These are phyloP conservation scores for Abelmoschus esculentus DNA, from an alignment of 345 rosid species.

Conservation along the genomic window DNA sequence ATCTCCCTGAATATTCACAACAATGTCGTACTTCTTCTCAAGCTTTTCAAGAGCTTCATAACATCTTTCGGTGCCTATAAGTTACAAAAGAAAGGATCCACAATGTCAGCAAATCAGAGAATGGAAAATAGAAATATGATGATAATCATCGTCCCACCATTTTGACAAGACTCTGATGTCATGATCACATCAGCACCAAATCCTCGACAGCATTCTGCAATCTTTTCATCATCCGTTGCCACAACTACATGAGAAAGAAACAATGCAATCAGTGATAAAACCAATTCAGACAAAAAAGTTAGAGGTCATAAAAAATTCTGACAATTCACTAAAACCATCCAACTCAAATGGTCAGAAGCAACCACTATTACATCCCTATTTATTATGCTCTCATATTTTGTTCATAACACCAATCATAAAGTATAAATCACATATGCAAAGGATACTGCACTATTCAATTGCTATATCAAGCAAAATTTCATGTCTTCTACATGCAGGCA, in stretches of 20 bases:
- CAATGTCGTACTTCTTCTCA: constrained; percentile 46
- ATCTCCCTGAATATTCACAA: constrained; percentile 91
- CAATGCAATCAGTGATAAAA: background rate
- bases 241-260: constrained; percentile 46
- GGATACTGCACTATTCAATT: background rate
- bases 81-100: background rate
- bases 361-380: background rate
- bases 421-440: background rate
- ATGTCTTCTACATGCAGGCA: background rate
- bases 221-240: constrained; percentile 86
- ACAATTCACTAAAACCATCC: background rate
- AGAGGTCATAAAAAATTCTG: background rate
- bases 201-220: constrained; percentile 90
- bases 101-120: background rate
- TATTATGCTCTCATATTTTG: background rate
- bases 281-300: background rate
- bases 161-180: constrained; percentile 90
- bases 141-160: constrained; percentile 35
- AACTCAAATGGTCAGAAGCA: background rate
- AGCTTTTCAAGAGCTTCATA: too few relatives aligned
- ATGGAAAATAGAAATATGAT: background rate
- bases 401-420: background rate
- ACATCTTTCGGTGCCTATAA: constrained; percentile 75
- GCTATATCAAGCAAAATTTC: background rate
- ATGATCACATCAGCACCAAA: constrained; percentile 92